phyloP scores from a whole-genome alignment of 495 filamentous ascomycete species.

The Clavariopsis aquatica region DNA sequence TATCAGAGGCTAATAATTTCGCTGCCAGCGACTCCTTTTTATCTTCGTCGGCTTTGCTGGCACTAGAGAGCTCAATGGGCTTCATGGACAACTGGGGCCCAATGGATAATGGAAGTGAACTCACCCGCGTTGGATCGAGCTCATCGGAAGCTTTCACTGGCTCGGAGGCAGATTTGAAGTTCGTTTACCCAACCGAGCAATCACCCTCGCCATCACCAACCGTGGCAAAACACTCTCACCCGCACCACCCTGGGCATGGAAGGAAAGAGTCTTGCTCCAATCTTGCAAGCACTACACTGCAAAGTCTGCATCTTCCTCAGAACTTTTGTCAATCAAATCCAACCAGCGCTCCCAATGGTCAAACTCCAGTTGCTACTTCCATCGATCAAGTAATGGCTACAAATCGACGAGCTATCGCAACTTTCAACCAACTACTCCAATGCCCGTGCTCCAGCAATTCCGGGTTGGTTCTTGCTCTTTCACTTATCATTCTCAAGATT shows the following conservation, averaged over 20 bases:
- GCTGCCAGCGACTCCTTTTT: slow-evolving; percentile 7
- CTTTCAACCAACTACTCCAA: slow-evolving; percentile 25
- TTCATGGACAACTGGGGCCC: slow-evolving; percentile 25
- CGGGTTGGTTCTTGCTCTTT: slow-evolving; percentile 21
- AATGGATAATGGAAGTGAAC: slow-evolving; percentile 9
- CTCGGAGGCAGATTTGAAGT: neutral
- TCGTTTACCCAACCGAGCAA: slow-evolving; percentile 8
- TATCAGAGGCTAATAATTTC: slow-evolving; percentile 11
- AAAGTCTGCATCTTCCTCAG: slow-evolving; percentile 23
- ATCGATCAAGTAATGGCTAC: slow-evolving; percentile 22
- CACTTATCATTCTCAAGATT: slow-evolving; percentile 31
- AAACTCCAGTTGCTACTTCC: neutral
- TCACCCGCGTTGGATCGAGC: slow-evolving; percentile 13
- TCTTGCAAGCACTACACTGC: slow-evolving; percentile 21
- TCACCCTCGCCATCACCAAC: slow-evolving; percentile 11
- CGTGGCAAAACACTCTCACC: slow-evolving; percentile 1
- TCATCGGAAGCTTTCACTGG: slow-evolving; percentile 16
- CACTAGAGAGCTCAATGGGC: slow-evolving; percentile 18
- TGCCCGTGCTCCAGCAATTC: slow-evolving; percentile 33
- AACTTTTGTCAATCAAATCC: slow-evolving; percentile 26
- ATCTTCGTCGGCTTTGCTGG: slow-evolving; percentile 13
- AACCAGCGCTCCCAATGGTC: slow-evolving; percentile 13
- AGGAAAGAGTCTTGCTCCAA: slow-evolving; percentile 25
- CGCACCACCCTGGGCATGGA: slow-evolving; percentile 14
- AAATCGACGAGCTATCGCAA: slow-evolving; percentile 15